Percentiles rank a stretch among this genome's conserved stretches.
Conservation (phyloP, 2,329 filamentous ascomycete species). For the Alternaria sp. region DNA sequence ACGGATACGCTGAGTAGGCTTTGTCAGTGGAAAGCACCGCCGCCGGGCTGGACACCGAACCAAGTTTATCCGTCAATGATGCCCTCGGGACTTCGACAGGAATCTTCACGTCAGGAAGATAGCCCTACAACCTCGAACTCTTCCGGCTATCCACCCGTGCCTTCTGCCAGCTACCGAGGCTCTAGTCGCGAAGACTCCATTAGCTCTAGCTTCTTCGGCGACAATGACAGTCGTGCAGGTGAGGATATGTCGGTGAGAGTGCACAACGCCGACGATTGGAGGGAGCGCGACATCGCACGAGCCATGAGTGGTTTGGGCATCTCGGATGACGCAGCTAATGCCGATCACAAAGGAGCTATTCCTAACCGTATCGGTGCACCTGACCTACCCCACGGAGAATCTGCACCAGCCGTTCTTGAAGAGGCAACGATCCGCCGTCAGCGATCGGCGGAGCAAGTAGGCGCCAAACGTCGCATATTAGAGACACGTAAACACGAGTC, state of each 20-base stretch:
- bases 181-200: slow-evolving; percentile 90
- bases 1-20: slow-evolving; percentile 86
- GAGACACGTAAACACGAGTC: slow-evolving; percentile 78
- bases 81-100: slow-evolving; percentile 69
- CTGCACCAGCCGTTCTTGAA: slow-evolving; percentile 68
- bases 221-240: slow-evolving; percentile 75
- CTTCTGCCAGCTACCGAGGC: slow-evolving; percentile 78
- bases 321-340: slow-evolving; percentile 65
- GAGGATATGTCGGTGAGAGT: slow-evolving; percentile 82
- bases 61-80: slow-evolving; percentile 57
- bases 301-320: slow-evolving; percentile 76
- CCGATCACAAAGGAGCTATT: slow-evolving; percentile 44
- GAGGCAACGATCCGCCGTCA: slow-evolving; percentile 62
- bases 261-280: slow-evolving; percentile 79
- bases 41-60: slow-evolving; percentile 62
- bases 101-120: slow-evolving; percentile 71
- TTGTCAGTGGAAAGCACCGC: slow-evolving; percentile 91
- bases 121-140: slow-evolving; percentile 82
- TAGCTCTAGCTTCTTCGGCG: slow-evolving; percentile 85
- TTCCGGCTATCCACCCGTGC: slow-evolving; percentile 74
- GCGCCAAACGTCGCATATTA: slow-evolving; percentile 75
- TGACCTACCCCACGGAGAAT: slow-evolving; percentile 56
- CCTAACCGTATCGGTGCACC: slow-evolving; percentile 45
- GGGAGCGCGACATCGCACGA: slow-evolving; percentile 62
- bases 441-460: slow-evolving; percentile 76